Base-by-base conservation (phyloP, 768 basidiomycete species). In the Boletus subparvulus region DNA sequence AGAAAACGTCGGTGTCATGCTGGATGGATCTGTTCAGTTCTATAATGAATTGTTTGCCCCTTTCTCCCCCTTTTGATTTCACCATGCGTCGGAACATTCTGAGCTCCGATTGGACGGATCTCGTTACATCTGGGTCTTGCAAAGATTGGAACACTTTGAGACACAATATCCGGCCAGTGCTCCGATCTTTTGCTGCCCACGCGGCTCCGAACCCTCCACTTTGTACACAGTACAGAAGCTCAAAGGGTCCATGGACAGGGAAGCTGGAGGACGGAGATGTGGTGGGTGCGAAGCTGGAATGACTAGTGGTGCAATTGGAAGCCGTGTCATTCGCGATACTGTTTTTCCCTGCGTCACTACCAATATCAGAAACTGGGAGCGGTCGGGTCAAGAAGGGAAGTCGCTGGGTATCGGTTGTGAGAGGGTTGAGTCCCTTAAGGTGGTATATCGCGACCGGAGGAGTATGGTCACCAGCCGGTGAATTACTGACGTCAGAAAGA, bases 1-100 rank as follows among this genome's bases (percentile, higher is more conserved):
- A 76, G 56, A 68, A 73, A 35, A 78, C 47, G 0, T 49, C 47
- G 21, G 49, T 28, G 3, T 47, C 54, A 19, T 75, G 70, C 47
- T 73, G 72, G 37, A 80, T 65, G 0, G 71, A 68, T 17, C 71
- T 75, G 46, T 74, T 73, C 47, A 78, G 45, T 41, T 73, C 63
- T 61, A 79, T 80, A 26, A 79, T 63, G 53, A 75, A 80, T 1
- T 60, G 64, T 6, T 57, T 63, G 30, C 73, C 75, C 14, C 55
- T 62, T 35, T 54, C 47, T 39, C 48, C 52, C 17, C 7, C 56
- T 39, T 35, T 60, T 44, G 50, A 65, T 58, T 53, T 63, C 26
- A 68, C 70, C 46, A 80, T 60, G 9, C 67, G 71, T 50, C 70
- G 71, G 60, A 76, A 78, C 2, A 68, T 69, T 16, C 46, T 55